These are phyloP conservation scores for Pseudopithomyces maydicus DNA, from an alignment of 2,329 filamentous ascomycete genomes.

Conservation along the genomic window DNA sequence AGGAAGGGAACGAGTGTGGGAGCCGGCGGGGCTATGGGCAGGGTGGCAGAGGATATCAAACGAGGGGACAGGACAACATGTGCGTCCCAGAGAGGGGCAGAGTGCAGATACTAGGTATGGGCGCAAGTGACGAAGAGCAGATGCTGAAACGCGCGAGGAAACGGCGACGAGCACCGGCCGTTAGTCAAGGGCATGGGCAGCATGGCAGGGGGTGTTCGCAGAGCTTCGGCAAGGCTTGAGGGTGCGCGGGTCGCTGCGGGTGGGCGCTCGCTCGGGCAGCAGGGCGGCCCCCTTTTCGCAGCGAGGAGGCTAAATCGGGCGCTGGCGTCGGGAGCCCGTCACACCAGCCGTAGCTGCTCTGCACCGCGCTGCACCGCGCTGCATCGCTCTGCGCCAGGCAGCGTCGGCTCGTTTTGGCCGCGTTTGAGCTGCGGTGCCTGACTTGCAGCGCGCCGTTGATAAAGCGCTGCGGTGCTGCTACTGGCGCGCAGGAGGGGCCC, in stretches of 20 bases:
- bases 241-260: too few relatives aligned
- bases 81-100: conserved; percentile 25
- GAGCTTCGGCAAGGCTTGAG: conserved; percentile 28
- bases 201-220: conserved; percentile 34
- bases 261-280: conserved; percentile 30
- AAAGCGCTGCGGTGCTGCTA: background rate
- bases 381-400: conserved; percentile 9
- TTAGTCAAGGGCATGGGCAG: conserved; percentile 21
- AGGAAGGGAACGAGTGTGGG: conserved; percentile 40
- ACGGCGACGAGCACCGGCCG: conserved; percentile 29
- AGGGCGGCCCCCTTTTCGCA: conserved; percentile 37
- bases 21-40: conserved; percentile 25
- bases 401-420: conserved; percentile 18
- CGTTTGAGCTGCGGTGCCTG: conserved; percentile 18
- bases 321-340: conserved; percentile 23
- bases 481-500: too few relatives aligned
- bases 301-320: conserved; percentile 7
- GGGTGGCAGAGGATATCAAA: conserved; percentile 40
- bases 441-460: background rate
- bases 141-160: conserved; percentile 41
- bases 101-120: conserved; percentile 29
- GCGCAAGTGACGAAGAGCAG: conserved; percentile 23
- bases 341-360: conserved; percentile 4
- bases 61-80: conserved; percentile 39
- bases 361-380: too few relatives aligned